Base-by-base conservation (phyloP, 805 yeast genomes). In the Millerozyma acaciae region DNA sequence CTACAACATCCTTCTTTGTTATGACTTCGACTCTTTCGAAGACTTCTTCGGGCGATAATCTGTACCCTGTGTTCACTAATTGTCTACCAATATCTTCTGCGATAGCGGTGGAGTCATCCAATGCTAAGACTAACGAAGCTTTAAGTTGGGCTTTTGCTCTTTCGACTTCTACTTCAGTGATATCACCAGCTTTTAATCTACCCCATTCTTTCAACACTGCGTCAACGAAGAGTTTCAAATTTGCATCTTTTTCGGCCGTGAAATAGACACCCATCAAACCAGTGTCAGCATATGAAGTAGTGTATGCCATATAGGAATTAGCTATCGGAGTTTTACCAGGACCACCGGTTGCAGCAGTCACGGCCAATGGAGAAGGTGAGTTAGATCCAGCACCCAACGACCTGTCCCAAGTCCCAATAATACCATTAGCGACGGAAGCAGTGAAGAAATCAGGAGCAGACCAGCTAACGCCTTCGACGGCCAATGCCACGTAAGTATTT, bases 401-500 rank as follows among this genome's bases (percentile, higher is more conserved):
- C 53, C 98, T 78, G 60, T 93, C 97, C 97, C 97, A 93, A 50
- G 88, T 85, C 23, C 98, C 98, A 28, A 93, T 82, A 37, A 93
- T 83, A 8, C 97, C 96, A 65, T 93, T 97, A 5, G 97, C 94
- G 1, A 90, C 95, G 24, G 94, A 73, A 0, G 96, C 96, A 13
- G 94, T 83, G 68, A 88, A 89, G 64, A 89, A 93, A 57, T 93
- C 97, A 8, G 94, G 87, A 2, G 93, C 86, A 22, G 84, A 82
- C 99, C 99, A 93, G 23, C 96, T 82, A 16, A 89, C 96, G 48
- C 99, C 97, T 68, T 93, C 97, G n/a, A 93, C 81, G 8, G 96
- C 93, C 33, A 93, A 65, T 4, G 96, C 98, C 35, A 89, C 76
- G 61, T 93, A 94, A 1, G 97, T 88, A 6, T 78, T 79, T 20